Evolutionary conservation across 345 rosid genomes (phyloP), one percentile per base, ranked within the genome.

Genomic region (Euphorbia tirucalli): DNA sequence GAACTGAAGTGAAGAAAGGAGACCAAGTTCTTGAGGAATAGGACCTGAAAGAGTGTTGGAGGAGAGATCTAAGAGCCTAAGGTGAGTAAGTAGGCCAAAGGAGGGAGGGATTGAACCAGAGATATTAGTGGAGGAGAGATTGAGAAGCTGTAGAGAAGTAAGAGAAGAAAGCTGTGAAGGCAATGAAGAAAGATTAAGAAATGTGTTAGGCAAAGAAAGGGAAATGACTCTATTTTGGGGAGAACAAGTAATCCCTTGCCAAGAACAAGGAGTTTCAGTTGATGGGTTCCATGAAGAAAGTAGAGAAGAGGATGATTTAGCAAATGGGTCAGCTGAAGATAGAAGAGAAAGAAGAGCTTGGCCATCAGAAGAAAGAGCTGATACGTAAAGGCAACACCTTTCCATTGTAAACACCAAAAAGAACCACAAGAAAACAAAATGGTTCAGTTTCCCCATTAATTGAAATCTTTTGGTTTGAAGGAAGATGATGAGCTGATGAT

Each of bases 201-300:
- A 94, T 54, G 81, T 87, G 84, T 92, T 65, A 6, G 97, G 92
- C 19, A 94, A 77, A 67, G 94, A 90, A 5, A 94, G 78, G 52
- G 97, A 94, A 68, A 87, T 94, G 5, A 94, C 98, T 81, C 88
- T 86, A 77, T 75, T 81, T 59, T 92, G 90, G 32, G 91, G 87
- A 71, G 97, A 94, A 70, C 97, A 94, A 15, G 96, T 88, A 56
- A 94, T 75, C 70, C 96, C 98, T 73, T 84, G 81, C 98, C 98
- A 94, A 32, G 92, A 87, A 87, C 98, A 94, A 61, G 98, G 97
- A 32, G 89, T 90, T 56, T 66, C 74, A 87, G 74, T 78, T 59
- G 86, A 83, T 24, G 93, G 93, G 82, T 90, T 82, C 98, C 97
- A 94, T 25, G 98, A 85, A 22, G 92, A 83, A 66, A 92, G 87